These are phyloP conservation scores for Mycotypha africana DNA, from an alignment of 371 early-diverging fungal genomes.

Conservation along the genomic window DNA sequence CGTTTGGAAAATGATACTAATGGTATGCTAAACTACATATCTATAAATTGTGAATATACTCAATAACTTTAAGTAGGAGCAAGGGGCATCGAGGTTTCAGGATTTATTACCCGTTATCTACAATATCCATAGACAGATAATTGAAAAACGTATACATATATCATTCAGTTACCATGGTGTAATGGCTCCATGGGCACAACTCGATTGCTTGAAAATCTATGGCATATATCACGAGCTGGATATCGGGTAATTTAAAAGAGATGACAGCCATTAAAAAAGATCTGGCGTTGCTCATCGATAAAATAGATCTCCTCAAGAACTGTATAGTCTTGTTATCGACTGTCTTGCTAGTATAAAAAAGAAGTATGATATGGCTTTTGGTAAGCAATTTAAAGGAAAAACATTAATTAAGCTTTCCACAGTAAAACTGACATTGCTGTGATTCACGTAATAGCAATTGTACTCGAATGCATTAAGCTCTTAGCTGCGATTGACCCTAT, in stretches of 20 bases:
- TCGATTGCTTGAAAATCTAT: constrained; percentile 32
- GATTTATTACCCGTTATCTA: constrained; percentile 32
- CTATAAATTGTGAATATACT: neutral
- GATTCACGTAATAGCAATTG: constrained; percentile 37
- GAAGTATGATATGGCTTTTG: constrained; percentile 47
- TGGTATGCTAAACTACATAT: constrained; percentile 8
- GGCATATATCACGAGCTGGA: constrained; percentile 16
- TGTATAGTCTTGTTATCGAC: constrained; percentile 19
- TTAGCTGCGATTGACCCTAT: constrained; percentile 21
- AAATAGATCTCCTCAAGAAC: constrained; percentile 23
- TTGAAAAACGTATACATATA: constrained; percentile 31
- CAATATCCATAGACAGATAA: constrained; percentile 29
- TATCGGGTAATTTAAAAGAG: constrained; percentile 26
- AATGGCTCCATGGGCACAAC: constrained; percentile 51
- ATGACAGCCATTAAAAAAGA: too few relatives aligned
- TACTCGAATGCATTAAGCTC: constrained; percentile 33
- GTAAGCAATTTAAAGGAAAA: constrained; percentile 13
- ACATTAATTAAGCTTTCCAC: too few relatives aligned
- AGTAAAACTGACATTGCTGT: too few relatives aligned
- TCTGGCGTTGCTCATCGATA: too few relatives aligned
- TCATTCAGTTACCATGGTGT: constrained; percentile 47
- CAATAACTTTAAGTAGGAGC: constrained; percentile 10
- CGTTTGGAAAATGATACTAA: constrained; percentile 29
- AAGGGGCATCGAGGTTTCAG: constrained; percentile 17
- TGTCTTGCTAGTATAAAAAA: constrained; percentile 26